Evolutionary conservation across 2,329 filamentous ascomycete species (phyloP), one percentile per base, ranked within the genome.

Genomic region (Hypocreales sp.): DNA sequence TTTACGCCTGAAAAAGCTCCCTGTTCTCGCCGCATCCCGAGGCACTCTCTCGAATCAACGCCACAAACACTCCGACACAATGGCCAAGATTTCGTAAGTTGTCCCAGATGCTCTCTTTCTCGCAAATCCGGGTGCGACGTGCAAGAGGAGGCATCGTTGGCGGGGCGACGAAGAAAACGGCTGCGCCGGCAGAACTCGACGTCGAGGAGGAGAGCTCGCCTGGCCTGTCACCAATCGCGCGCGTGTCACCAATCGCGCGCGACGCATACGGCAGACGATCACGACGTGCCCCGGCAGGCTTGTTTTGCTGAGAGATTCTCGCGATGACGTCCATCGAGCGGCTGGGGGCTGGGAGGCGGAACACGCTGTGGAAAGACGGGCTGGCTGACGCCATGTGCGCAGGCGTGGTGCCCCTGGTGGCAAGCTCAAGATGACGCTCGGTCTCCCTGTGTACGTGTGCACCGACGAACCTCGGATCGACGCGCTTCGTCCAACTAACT

Each of bases 351-450:
- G n/a, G n/a, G n/a, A n/a, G n/a, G n/a, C n/a, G n/a, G n/a, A n/a
- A n/a, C n/a, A n/a, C n/a, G n/a, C n/a, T n/a, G n/a, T n/a, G n/a
- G n/a, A n/a, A 31, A 3, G 17, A 10, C 14, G 20, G 13, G 17
- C 29, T 28, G 24, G 31, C 31, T 29, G 21, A 29, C 13, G 8
- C 12, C 11, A 22, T 26, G 9, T 17, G 15, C 24, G 26, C 47
- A 77, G 72, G 43, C 72, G 83, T 74, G 81, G 79, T 80, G 79
- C 83, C 72, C 80, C 86, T 56, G 90, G 90, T 76, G 92, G 92
- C 81, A 98, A 98, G 81, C 81, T 95, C 56, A 95, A 93, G 81
- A 98, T 98, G 90, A 94, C 90, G 63, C 83, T 98, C 66, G 90
- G 83, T 94, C 84, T 98, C 55, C 90, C 90, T 67, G 84, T 93